phyloP scores from a whole-genome alignment of 2,329 filamentous ascomycete species.

The Ophiocordyceps camponoti-saundersi region DNA sequence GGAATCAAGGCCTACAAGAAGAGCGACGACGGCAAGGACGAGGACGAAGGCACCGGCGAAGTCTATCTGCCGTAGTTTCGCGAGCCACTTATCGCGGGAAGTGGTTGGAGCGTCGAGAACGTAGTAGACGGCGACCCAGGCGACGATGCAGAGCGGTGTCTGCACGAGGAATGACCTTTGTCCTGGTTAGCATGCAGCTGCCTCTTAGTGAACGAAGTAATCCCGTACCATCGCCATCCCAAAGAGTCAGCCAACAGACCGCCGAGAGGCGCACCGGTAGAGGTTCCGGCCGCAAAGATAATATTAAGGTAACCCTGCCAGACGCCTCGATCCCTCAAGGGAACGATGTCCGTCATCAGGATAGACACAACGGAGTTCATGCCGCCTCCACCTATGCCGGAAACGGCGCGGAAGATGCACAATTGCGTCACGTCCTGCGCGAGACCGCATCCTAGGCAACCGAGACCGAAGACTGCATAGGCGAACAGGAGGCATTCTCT shows the following conservation, averaged over 20 bases:
- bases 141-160: conserved; percentile 48
- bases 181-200: not conserved
- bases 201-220: not conserved
- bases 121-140: conserved; percentile 45
- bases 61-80: conserved; percentile 52
- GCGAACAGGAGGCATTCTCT: conserved; percentile 48
- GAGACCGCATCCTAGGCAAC: conserved; percentile 46
- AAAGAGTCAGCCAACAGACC: conserved; percentile 56
- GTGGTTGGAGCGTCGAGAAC: conserved; percentile 46
- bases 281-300: conserved; percentile 51
- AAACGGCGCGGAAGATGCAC: conserved; percentile 39
- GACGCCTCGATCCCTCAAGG: conserved; percentile 49
- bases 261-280: conserved; percentile 51
- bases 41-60: conserved; percentile 55
- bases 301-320: conserved; percentile 64
- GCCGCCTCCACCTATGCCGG: conserved; percentile 48
- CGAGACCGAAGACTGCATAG: conserved; percentile 47
- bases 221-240: conserved; percentile 53
- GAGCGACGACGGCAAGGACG: conserved; percentile 44
- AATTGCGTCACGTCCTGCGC: conserved; percentile 47
- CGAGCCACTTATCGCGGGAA: conserved; percentile 42
- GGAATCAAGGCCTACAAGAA: conserved; percentile 54
- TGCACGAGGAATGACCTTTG: conserved; percentile 51
- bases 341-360: conserved; percentile 49
- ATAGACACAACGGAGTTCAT: conserved; percentile 56